Conservation (phyloP, 169 alveolate species). For the Theileria parva region DNA sequence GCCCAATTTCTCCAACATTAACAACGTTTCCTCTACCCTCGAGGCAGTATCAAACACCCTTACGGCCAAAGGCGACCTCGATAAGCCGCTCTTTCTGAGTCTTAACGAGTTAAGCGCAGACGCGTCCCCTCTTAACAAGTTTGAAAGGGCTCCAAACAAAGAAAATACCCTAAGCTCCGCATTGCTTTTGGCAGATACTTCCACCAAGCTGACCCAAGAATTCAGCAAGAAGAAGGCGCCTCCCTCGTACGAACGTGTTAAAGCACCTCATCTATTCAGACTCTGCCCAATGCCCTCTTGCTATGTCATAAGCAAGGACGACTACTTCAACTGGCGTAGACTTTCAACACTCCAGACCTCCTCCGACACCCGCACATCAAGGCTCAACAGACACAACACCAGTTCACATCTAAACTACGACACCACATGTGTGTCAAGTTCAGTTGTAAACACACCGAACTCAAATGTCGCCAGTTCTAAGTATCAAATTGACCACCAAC, state of each 20-base stretch:
- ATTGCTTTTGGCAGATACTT: not conserved
- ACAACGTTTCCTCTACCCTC: not conserved
- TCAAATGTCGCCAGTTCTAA: conserved; percentile 6
- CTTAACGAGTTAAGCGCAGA: conserved; percentile 6
- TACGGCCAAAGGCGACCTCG: too few relatives aligned
- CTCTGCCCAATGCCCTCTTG: conserved; percentile 41
- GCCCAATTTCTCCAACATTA: not conserved
- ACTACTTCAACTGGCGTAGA: conserved; percentile 5
- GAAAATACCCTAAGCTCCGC: conserved; percentile 8
- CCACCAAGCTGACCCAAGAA: conserved; percentile 9
- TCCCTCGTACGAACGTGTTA: not conserved
- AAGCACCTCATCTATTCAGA: conserved; percentile 11
- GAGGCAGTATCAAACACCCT: not conserved
- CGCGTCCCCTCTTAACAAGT: not conserved
- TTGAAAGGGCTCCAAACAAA: not conserved
- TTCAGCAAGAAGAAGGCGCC: conserved; percentile 8
- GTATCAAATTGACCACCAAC: not conserved
- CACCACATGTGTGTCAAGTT: not conserved
- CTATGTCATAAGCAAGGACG: conserved; percentile 40
- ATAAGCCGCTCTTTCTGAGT: not conserved
- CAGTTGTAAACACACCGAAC: not conserved
- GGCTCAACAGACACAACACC: not conserved
- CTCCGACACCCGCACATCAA: not conserved
- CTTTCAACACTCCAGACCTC: too few relatives aligned
- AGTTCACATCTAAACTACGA: not conserved